These are phyloP conservation scores for Saxophila tyrrhenica DNA, from an alignment of 495 filamentous ascomycete genomes.

Conservation along the genomic window DNA sequence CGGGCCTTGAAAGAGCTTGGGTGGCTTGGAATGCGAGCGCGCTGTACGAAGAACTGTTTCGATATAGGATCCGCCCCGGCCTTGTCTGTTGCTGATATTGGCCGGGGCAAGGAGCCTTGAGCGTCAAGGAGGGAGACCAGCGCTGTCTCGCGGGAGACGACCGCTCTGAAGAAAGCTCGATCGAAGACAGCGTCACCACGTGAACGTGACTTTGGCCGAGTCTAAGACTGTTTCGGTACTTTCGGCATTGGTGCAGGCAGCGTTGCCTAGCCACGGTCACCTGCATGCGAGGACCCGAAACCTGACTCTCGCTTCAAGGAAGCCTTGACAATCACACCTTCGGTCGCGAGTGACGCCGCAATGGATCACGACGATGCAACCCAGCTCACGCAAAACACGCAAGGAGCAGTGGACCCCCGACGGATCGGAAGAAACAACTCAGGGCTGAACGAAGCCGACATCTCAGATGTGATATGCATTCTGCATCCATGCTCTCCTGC, in stretches of 20 bases:
- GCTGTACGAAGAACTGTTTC: too few relatives aligned
- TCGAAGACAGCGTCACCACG: too few relatives aligned
- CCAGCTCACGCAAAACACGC: slow-evolving; percentile 53
- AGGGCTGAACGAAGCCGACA: slow-evolving; percentile 65
- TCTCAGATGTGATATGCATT: slow-evolving; percentile 80
- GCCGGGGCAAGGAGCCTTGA: too few relatives aligned
- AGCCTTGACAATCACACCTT: not conserved
- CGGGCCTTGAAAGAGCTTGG: too few relatives aligned
- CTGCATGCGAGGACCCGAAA: not conserved
- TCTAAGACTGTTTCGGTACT: not conserved
- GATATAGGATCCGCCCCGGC: too few relatives aligned
- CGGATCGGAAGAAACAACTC: slow-evolving; percentile 65
- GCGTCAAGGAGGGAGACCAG: too few relatives aligned
- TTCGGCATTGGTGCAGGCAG: not conserved
- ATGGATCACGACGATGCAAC: slow-evolving; percentile 35
- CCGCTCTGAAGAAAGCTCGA: too few relatives aligned
- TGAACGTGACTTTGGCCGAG: not conserved
- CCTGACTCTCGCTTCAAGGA: not conserved
- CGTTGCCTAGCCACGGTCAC: not conserved
- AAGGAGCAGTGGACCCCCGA: slow-evolving; percentile 68
- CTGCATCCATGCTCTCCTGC: slow-evolving; percentile 65
- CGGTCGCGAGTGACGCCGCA: not conserved
- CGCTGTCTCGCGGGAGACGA: too few relatives aligned
- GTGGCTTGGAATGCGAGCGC: too few relatives aligned
- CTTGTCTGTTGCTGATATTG: too few relatives aligned